phyloP scores from a whole-genome alignment of 2,329 filamentous ascomycete genomes.

The Sporothrix brasiliensis region DNA sequence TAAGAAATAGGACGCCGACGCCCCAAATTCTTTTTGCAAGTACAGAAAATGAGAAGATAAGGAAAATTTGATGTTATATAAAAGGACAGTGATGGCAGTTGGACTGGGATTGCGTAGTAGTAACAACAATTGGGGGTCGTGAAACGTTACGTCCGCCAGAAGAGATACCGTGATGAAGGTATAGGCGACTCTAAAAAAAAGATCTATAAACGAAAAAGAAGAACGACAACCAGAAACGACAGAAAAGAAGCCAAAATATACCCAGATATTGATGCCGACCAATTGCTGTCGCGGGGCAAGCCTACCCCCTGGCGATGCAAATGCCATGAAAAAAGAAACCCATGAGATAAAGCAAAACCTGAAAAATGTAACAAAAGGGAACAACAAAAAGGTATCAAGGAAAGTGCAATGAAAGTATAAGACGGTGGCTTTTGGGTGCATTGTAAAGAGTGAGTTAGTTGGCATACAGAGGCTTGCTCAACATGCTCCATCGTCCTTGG shows the following conservation, averaged over 20 bases:
- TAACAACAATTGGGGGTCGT: constrained; percentile 28
- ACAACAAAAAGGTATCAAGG: constrained; percentile 22
- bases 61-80: constrained; percentile 7
- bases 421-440: neutral
- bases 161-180: constrained; percentile 9
- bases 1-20: neutral
- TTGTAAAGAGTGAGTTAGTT: neutral
- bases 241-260: neutral
- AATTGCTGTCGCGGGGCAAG: constrained; percentile 9
- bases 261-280: constrained; percentile 1
- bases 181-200: constrained; percentile 25
- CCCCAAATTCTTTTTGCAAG: neutral
- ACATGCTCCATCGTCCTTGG: neutral
- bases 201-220: constrained; percentile 3
- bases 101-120: neutral
- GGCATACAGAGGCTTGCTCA: neutral
- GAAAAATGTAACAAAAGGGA: neutral
- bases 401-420: neutral
- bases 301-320: constrained; percentile 23
- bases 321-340: constrained; percentile 3
- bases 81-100: constrained; percentile 11
- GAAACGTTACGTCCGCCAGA: constrained; percentile 30
- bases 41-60: constrained; percentile 26
- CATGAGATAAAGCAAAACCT: neutral
- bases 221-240: neutral